Evolutionary conservation across 106 monocot genomes (phyloP).

Genomic region (Dendrobium huoshanense): DNA sequence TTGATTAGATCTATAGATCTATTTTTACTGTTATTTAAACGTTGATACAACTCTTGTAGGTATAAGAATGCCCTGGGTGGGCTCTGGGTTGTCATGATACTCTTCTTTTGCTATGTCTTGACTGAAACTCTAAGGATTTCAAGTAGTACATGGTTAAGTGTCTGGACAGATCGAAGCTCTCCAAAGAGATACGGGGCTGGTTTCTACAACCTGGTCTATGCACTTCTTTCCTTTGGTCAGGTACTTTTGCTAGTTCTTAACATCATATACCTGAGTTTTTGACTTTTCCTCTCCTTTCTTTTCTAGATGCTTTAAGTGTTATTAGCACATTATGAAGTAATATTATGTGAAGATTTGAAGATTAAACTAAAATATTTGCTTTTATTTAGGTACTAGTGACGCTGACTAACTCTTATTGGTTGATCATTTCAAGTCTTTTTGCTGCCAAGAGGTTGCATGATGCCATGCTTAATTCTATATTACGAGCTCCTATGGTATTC

Average conservation of each 20-base stretch:
- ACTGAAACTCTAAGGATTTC: conserved; percentile 82
- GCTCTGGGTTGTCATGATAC: conserved; percentile 75
- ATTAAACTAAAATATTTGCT: conserved; percentile 4
- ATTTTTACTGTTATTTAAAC: background rate
- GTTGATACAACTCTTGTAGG: conserved; percentile 33
- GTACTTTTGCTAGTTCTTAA: conserved; percentile 25
- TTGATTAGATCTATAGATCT: background rate
- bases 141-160: conserved; percentile 94
- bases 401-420: conserved; percentile 80
- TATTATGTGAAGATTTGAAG: background rate
- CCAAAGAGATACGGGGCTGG: conserved; percentile 61
- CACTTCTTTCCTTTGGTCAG: conserved; percentile 77
- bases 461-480: conserved; percentile 83
- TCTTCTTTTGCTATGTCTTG: conserved; percentile 64
- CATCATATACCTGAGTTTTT: background rate
- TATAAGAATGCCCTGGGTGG: conserved; percentile 94
- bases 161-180: conserved; percentile 81
- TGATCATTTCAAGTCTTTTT: conserved; percentile 85
- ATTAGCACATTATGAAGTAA: background rate
- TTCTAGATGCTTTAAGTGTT: background rate
- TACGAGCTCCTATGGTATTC: conserved; percentile 94
- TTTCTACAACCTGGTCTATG: conserved; percentile 87
- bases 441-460: conserved; percentile 90
- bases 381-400: conserved; percentile 65
- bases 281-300: background rate